phyloP scores from a whole-genome alignment of 192 early-diverging fungal genomes.

The Podila minutissima region DNA sequence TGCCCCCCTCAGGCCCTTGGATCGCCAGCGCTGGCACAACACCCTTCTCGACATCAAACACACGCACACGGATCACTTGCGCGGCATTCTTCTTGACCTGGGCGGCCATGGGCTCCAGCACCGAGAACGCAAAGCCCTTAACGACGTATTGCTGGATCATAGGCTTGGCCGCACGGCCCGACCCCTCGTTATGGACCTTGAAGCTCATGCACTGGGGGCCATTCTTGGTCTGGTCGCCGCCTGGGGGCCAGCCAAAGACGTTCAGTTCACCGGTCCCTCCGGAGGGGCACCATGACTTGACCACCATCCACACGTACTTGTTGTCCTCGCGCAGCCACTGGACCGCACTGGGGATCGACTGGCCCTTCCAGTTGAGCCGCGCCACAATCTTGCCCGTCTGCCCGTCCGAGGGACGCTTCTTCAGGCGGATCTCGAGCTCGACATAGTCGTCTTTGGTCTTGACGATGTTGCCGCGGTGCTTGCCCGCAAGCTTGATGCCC shows the following conservation, averaged over 20 bases:
- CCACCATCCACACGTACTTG: constrained; percentile 35
- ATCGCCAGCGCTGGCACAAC: constrained; percentile 37
- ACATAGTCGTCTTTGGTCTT: constrained; percentile 36
- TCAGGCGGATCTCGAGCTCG: constrained; percentile 36
- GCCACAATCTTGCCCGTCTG: constrained; percentile 43
- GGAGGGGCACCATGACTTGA: constrained; percentile 39
- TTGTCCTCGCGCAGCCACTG: constrained; percentile 39
- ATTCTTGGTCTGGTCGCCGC: constrained; percentile 52
- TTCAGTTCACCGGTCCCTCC: constrained; percentile 32
- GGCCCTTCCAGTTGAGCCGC: constrained; percentile 47
- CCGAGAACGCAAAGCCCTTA: constrained; percentile 48
- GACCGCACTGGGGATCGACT: constrained; percentile 18
- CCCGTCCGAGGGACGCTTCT: constrained; percentile 40
- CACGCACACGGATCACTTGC: constrained; percentile 37
- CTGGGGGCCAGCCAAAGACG: constrained; percentile 53
- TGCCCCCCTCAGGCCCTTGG: constrained; percentile 40
- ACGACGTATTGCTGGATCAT: constrained; percentile 50
- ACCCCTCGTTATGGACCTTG: constrained; percentile 42
- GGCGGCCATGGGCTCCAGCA: constrained; percentile 35
- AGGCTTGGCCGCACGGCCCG: constrained; percentile 37
- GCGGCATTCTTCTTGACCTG: constrained; percentile 36
- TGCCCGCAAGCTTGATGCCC: constrained; percentile 40
- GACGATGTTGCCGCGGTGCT: constrained; percentile 34
- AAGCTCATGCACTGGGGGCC: constrained; percentile 42
- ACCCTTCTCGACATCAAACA: constrained; percentile 45